Conservation (phyloP, 2,329 filamentous ascomycete species). For the Curvularia verruculosa region DNA sequence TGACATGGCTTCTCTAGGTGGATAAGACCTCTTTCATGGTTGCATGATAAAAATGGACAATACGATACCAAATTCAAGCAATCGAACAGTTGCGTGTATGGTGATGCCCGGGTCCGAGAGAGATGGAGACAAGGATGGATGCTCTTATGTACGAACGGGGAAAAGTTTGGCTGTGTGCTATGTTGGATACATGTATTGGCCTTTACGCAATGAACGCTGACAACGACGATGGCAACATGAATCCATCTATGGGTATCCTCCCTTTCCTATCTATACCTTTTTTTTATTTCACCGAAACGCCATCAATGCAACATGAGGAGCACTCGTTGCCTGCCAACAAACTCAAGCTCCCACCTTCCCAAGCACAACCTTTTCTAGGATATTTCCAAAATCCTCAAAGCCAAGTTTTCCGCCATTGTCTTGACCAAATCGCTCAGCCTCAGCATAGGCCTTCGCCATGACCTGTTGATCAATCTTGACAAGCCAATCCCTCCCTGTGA, state of each 20-base stretch:
- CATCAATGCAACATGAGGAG: neutral
- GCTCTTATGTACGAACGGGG: neutral
- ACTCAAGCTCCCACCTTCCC: constrained; percentile 22
- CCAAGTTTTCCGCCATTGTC: constrained; percentile 40
- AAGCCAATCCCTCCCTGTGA: constrained; percentile 54
- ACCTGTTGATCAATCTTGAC: constrained; percentile 49
- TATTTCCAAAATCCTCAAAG: constrained; percentile 47
- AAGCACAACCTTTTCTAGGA: constrained; percentile 47
- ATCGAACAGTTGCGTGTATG: constrained; percentile 15
- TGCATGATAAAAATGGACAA: constrained; percentile 50
- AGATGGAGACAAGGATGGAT: neutral
- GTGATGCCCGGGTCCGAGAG: constrained; percentile 13
- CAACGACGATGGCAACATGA: neutral
- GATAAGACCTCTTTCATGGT: constrained; percentile 49
- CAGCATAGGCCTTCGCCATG: constrained; percentile 50
- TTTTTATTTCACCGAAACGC: neutral
- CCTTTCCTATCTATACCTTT: neutral
- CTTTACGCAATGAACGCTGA: neutral
- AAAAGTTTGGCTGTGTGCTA: neutral
- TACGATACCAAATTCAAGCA: constrained; percentile 21
- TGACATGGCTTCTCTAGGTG: constrained; percentile 48
- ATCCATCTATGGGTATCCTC: constrained; percentile 14
- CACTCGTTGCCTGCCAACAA: neutral
- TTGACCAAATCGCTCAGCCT: constrained; percentile 38
- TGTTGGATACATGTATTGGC: neutral